A percentile compares a stretch with the other conserved stretches of the same genome.
phyloP scores from a whole-genome alignment of 1,139 yeast genomes.

The Nakaseomyces uthaithaninus region DNA sequence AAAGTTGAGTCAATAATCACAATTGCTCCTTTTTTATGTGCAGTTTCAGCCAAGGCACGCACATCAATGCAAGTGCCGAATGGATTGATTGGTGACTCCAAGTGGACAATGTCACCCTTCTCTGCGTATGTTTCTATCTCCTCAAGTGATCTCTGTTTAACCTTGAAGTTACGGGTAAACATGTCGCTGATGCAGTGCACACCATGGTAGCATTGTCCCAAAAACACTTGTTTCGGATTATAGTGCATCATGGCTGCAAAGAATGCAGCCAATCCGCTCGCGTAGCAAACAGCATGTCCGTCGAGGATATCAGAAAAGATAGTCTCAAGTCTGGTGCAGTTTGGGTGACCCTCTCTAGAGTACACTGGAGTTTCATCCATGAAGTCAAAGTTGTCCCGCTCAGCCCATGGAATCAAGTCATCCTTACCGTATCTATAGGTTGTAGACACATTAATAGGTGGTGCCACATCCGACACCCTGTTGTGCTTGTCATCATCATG shows the following conservation, averaged over 20 bases:
- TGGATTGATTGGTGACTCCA: slow-evolving; percentile 88
- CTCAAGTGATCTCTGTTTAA: slow-evolving; percentile 45
- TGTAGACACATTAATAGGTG: slow-evolving; percentile 78
- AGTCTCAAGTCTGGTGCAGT: slow-evolving; percentile 57
- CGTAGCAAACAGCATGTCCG: slow-evolving; percentile 54
- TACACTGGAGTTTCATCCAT: slow-evolving; percentile 39
- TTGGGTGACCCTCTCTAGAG: slow-evolving; percentile 70
- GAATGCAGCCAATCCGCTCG: slow-evolving; percentile 76
- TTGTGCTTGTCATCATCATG: slow-evolving; percentile 52
- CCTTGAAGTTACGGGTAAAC: slow-evolving; percentile 51
- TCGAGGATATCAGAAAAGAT: slow-evolving; percentile 52
- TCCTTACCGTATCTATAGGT: slow-evolving; percentile 61
- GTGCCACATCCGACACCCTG: slow-evolving; percentile 40
- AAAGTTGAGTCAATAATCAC: slow-evolving; percentile 77
- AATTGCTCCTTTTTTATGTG: slow-evolving; percentile 63
- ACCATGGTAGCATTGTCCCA: slow-evolving; percentile 84
- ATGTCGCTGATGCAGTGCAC: slow-evolving; percentile 61
- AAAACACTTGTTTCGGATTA: slow-evolving; percentile 67
- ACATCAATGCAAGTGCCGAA: slow-evolving; percentile 64
- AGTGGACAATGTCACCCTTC: slow-evolving; percentile 70
- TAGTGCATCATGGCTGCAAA: slow-evolving; percentile 62
- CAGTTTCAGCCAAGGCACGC: slow-evolving; percentile 50
- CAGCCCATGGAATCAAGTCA: slow-evolving; percentile 36
- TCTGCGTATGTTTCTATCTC: slow-evolving; percentile 44
- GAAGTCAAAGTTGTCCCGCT: slow-evolving; percentile 29